These are phyloP conservation scores for Bonia amplexicaulis DNA, from an alignment of 176 grass and related monocot species.

Conservation along the genomic window DNA sequence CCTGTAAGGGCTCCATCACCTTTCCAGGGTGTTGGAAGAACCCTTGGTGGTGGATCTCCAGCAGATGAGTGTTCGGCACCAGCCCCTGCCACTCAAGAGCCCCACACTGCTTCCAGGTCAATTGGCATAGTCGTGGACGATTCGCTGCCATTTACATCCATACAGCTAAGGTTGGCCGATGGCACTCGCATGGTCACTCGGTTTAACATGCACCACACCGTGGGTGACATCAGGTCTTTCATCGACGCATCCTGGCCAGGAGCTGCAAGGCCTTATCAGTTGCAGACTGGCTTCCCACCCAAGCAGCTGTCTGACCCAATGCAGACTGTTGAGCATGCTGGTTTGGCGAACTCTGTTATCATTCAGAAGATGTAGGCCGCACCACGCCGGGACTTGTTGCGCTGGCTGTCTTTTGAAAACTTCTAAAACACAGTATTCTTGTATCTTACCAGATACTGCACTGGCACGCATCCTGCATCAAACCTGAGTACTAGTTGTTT, in stretches of 20 bases:
- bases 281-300: constrained; percentile 83
- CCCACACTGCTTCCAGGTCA: constrained; percentile 33
- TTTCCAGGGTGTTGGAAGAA: constrained; percentile 90
- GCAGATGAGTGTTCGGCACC: constrained; percentile 24
- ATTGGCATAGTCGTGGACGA: constrained; percentile 50
- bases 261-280: constrained; percentile 39
- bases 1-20: constrained; percentile 34
- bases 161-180: constrained; percentile 82
- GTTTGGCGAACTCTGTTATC: constrained; percentile 76
- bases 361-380: constrained; percentile 75
- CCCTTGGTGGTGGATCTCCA: constrained; percentile 59
- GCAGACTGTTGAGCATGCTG: constrained; percentile 71
- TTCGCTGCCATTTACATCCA: constrained; percentile 59
- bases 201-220: constrained; percentile 81
- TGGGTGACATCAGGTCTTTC: constrained; percentile 74
- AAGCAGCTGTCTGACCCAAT: constrained; percentile 62
- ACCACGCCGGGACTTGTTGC: background rate
- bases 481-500: background rate
- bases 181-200: constrained; percentile 80
- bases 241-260: constrained; percentile 78
- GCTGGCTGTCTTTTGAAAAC: background rate
- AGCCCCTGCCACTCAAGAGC: constrained; percentile 14
- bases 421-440: background rate
- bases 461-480: background rate
- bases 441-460: constrained; percentile 3